Evolutionary conservation across 2,329 filamentous ascomycete species (phyloP), one percentile per base, ranked within the genome.

Genomic region (Colletotrichum sidae): DNA sequence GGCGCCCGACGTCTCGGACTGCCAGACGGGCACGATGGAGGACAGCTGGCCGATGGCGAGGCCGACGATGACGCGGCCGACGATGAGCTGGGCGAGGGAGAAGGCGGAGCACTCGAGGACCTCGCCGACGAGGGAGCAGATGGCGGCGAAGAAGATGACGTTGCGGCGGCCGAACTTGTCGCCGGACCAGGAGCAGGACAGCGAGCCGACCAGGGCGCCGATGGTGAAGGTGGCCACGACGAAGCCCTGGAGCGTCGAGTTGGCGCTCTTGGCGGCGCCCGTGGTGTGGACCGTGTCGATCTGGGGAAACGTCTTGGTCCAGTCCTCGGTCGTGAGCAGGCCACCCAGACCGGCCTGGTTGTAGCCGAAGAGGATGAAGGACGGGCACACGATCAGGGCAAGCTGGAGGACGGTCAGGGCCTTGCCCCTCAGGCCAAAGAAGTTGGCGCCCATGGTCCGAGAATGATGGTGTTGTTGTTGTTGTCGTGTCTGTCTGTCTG

Each of bases 301-400:
- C 59, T 76, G 61, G 7, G 78, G 77, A 60, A 80, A 80, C 10
- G 75, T 77, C 52, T 72, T 70, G 13, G 75, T 75, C 73, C 74
- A 78, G 60, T 76, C 70, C 11, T 72, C 65, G 41, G 73, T 70
- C 2, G 75, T 76, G 11, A 78, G 64, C 11, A 80, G 71, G 11
- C 77, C 77, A 39, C 77, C 78, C 39, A 79, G 71, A 55, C 75
- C 76, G 4, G 78, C 76, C 66, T 81, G 78, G 68, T 80, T 80
- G 70, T 80, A 81, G 8, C 78, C 79, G 68, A 79, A 80, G 45
- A 80, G 71, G 68, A 80, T 77, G 68, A 80, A 79, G 11, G 80
- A 72, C 5, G 81, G 81, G 7, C 74, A 76, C 15, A 83, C 80
- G 44, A 83, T 77, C 51, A 82, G 73, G 12, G 75, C 76, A 57